Base-by-base conservation (phyloP, 305 asterid genomes). In the Fraxinus greggii region DNA sequence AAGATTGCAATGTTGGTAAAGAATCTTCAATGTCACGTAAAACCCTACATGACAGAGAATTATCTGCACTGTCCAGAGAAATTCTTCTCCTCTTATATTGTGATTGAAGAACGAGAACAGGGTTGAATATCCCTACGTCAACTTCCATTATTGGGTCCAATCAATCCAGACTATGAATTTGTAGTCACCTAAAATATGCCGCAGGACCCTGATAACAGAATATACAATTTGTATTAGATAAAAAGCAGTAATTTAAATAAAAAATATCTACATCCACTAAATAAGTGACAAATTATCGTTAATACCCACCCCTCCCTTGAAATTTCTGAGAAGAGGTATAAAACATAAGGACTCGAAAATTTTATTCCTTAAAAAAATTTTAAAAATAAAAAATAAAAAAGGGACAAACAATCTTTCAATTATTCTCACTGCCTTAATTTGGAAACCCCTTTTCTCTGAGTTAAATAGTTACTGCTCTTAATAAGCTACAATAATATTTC, bases 61-160 rank as follows among this genome's bases (percentile, higher is more conserved):
- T 78, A 83, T 76, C 88, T 61, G 73, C 79, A 29, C 88, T 85
- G 72, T 81, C 79, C 80, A 83, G 32, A 79, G 91, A 92, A 80
- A 91, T 81, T 80, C 90, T 90, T 83, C 98, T 90, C 86, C 95
- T 90, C 86, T 95, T 95, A 88, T 79, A 84, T 78, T 82, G 88
- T 80, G 88, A 81, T 75, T 86, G 88, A 31, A 86, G 86, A 73
- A 78, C 85, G n/a, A 77, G 79, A 79, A 78, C 79, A n/a, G 84
- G 82, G 36, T 88, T 85, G 42, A 76, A 74, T 19, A 70, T 42
- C 75, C 86, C 87, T 35, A 78, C 76, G 15, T 85, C 86, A 81
- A 88, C 89, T 81, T 88, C 93, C 98, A 90, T 90, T 17, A 26
- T 79, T 31, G 31, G 56, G 67, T 78, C 56, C 3, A 77, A 81